phyloP scores from a whole-genome alignment of 2,329 filamentous ascomycete genomes.

The Hymenoscyphus salicellus region DNA sequence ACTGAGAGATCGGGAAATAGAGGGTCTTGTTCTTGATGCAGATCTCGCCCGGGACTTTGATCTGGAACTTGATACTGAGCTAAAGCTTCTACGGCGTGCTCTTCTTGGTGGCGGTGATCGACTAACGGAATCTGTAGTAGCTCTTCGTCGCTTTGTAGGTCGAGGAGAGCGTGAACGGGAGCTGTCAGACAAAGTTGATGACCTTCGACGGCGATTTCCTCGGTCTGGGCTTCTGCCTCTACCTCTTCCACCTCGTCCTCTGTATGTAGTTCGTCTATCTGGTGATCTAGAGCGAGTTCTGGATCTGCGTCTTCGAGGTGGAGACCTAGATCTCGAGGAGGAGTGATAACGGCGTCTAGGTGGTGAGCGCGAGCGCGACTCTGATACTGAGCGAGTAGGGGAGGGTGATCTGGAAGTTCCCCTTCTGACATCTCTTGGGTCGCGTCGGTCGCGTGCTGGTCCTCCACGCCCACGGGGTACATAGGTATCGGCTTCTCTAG shows the following conservation, averaged over 20 bases:
- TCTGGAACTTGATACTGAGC: conserved; percentile 21
- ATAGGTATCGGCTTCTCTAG: conserved; percentile 35
- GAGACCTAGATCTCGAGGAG: conserved; percentile 35
- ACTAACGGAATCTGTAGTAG: conserved; percentile 30
- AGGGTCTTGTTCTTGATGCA: conserved; percentile 34
- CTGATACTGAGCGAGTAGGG: conserved; percentile 24
- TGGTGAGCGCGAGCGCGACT: conserved; percentile 34
- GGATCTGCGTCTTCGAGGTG: conserved; percentile 29
- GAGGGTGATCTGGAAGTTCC: conserved; percentile 27
- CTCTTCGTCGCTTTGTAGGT: conserved; percentile 33
- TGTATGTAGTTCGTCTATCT: conserved; percentile 30
- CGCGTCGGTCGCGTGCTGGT: conserved; percentile 32
- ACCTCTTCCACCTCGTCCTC: conserved; percentile 31
- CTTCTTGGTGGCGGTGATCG: conserved; percentile 31
- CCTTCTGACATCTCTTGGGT: conserved; percentile 25
- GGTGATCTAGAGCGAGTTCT: conserved; percentile 34
- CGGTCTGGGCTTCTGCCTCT: conserved; percentile 35
- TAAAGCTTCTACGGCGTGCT: conserved; percentile 24
- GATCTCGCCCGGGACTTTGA: conserved; percentile 36
- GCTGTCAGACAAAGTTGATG: conserved; percentile 22
- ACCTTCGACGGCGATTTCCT: conserved; percentile 31
- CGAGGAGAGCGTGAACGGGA: conserved; percentile 32
- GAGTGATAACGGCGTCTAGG: conserved; percentile 30
- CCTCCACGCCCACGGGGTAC: conserved; percentile 34
- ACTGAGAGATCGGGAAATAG: conserved; percentile 23